Evolutionary conservation across 2,329 filamentous ascomycete genomes (phyloP), one percentile per base, ranked within the genome.

Genomic region (Cercospora sp.): DNA sequence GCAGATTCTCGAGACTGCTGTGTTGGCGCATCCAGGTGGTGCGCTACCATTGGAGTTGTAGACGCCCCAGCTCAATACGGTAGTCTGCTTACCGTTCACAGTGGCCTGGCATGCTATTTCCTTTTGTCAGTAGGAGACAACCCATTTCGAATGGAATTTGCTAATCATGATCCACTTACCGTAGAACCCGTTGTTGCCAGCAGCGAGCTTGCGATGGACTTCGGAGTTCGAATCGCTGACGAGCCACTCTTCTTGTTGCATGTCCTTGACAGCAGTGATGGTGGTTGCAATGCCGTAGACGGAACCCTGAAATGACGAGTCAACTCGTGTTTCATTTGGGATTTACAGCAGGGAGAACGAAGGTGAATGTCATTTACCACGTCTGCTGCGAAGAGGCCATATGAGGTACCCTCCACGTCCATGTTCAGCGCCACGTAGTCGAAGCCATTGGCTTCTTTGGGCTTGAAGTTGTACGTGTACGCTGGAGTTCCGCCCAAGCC

Each of bases 31-130:
- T 5, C 69, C 69, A n/a, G 30, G 33, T 26, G 69, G 69, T 2
- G 48, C 9, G 20, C 16, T 23, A 18, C 36, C 55, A n/a, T 63
- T 57, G n/a, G 40, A 60, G 3, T 48, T 48, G 12, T 23, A 28
- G 51, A 58, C 61, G 40, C 63, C 66, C 28, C 68, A 60, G 26
- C 58, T 58, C 18, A 66, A 55, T 3, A 63, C 58, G 5, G 28
- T 7, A n/a, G 57, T 42, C 7, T 40, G 36, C 55, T 66, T 12
- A 26, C 66, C 68, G 36, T 70, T 66, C 53, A 67, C 61, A 42
- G 66, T 68, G 10, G 16, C 57, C 12, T 61, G 59, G 64, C 68
- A 70, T 13, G 63, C 68, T 69, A n/a, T 36, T 57, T 36, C 26
- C 61, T 3, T 16, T 36, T 13, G 51, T 58, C 31, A 58, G 62